Conservation (phyloP, 1,284 basidiomycete species). For the Leccinum laetum region DNA sequence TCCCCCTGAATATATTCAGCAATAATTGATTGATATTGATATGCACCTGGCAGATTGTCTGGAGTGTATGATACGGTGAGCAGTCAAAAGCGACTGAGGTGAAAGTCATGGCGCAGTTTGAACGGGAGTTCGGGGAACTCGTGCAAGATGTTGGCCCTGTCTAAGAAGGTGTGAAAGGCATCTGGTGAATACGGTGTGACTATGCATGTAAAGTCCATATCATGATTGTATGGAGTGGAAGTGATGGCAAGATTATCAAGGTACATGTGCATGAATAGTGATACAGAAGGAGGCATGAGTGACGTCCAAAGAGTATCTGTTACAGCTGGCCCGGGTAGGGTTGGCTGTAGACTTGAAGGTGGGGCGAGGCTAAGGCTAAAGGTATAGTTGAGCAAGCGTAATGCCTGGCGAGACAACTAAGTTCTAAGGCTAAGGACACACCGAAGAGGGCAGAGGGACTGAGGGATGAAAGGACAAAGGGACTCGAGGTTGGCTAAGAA, state of each 20-base stretch:
- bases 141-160: neutral
- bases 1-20: neutral
- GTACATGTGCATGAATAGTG: neutral
- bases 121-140: neutral
- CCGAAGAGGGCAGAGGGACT: too few species aligned
- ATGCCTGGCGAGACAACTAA: too few species aligned
- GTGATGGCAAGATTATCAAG: neutral
- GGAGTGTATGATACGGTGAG: neutral
- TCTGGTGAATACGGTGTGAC: neutral
- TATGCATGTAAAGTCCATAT: neutral
- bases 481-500: too few species aligned
- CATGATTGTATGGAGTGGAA: neutral
- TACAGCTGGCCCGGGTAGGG: too few species aligned
- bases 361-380: too few species aligned
- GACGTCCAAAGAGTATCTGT: too few species aligned
- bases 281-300: too few species aligned
- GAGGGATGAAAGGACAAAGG: too few species aligned
- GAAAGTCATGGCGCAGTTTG: neutral
- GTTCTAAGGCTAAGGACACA: too few species aligned
- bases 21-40: neutral
- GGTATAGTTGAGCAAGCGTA: too few species aligned
- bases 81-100: neutral
- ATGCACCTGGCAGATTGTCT: neutral
- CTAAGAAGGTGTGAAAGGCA: neutral
- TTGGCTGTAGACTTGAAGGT: too few species aligned